These are phyloP conservation scores for Termitomyces sp. DNA, from an alignment of 768 basidiomycete genomes.

Conservation along the genomic window DNA sequence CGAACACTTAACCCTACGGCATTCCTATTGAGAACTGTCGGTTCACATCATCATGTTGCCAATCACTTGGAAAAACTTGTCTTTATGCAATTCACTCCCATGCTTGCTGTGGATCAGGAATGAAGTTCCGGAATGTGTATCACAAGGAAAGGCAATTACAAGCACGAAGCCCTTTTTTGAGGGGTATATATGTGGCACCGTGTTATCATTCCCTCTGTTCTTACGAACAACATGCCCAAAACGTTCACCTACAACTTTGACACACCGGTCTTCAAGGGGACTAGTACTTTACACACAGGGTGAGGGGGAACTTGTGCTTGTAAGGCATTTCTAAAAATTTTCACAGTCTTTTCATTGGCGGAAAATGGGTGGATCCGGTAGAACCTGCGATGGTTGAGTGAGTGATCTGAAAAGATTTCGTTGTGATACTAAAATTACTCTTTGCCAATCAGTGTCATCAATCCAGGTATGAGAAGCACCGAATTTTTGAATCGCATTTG, in stretches of 20 bases:
- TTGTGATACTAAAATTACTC: neutral
- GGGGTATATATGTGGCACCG: neutral
- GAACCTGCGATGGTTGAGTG: slow-evolving; percentile 52
- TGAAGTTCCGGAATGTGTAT: neutral
- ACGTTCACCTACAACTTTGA: slow-evolving; percentile 45
- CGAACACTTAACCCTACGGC: neutral
- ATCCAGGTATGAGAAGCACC: slow-evolving; percentile 16
- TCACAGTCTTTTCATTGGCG: slow-evolving; percentile 49
- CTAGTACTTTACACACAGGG: slow-evolving; percentile 53
- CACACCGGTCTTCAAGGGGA: slow-evolving; percentile 52
- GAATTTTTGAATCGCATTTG: slow-evolving; percentile 19
- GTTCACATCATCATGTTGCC: neutral
- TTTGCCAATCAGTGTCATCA: slow-evolving; percentile 10
- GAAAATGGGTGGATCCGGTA: slow-evolving; percentile 48
- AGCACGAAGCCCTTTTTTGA: too few species aligned
- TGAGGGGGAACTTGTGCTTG: neutral
- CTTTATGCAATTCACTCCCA: neutral
- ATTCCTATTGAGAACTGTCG: neutral
- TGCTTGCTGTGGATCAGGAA: neutral
- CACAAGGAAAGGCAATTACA: neutral
- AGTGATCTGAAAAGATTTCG: slow-evolving; percentile 14
- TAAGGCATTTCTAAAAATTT: neutral
- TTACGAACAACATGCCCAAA: slow-evolving; percentile 23
- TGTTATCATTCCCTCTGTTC: neutral
- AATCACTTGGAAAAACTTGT: neutral